These are phyloP conservation scores for Cercospora zeina DNA, from an alignment of 2,329 filamentous ascomycete genomes.

Conservation along the genomic window DNA sequence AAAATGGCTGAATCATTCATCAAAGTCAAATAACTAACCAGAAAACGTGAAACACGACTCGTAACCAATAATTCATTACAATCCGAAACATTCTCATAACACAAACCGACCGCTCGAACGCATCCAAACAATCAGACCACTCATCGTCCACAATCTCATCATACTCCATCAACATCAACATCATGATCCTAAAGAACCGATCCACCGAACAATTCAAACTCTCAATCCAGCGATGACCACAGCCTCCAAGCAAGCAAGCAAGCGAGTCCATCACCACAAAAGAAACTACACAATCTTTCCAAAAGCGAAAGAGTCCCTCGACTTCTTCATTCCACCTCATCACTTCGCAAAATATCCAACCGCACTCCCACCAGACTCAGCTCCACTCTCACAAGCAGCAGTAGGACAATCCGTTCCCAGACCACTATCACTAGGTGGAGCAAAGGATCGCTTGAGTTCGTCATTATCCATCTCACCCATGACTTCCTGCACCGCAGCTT, in stretches of 20 bases:
- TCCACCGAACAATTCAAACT: not conserved
- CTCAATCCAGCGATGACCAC: not conserved
- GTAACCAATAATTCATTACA: not conserved
- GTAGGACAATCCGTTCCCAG: conserved; percentile 44
- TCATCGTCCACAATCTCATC: not conserved
- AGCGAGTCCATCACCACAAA: too few species aligned
- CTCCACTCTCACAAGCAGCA: conserved; percentile 24
- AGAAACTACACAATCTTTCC: too few species aligned
- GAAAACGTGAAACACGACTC: too few species aligned
- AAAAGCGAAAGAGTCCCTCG: not conserved
- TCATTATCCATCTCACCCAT: conserved; percentile 28
- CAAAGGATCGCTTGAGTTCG: conserved; percentile 32
- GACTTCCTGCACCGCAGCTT: conserved; percentile 25
- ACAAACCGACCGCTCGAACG: not conserved
- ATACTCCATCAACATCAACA: not conserved
- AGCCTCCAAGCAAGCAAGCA: not conserved
- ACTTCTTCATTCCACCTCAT: not conserved
- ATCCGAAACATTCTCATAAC: not conserved
- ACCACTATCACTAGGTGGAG: conserved; percentile 44
- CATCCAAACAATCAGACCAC: not conserved
- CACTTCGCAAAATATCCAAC: conserved; percentile 13
- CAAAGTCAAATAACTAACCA: too few species aligned
- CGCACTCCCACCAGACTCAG: conserved; percentile 1
- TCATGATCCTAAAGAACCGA: not conserved
- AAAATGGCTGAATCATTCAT: too few species aligned